Conservation (phyloP, 2,329 filamentous ascomycete species). For the Colletotrichum endophyticum region DNA sequence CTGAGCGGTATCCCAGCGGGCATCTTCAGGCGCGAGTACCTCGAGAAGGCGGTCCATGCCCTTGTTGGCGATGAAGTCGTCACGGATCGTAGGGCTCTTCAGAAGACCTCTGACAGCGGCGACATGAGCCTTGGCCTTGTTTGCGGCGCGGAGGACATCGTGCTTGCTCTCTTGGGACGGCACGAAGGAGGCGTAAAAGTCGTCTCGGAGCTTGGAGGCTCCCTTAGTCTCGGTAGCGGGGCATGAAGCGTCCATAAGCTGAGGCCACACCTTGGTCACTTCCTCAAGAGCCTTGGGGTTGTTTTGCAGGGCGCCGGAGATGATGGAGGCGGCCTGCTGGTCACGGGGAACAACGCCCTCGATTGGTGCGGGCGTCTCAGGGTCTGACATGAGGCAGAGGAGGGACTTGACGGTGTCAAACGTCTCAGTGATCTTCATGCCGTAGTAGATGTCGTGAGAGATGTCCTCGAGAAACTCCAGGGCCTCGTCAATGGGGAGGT, state of each 20-base stretch:
- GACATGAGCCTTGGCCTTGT: slow-evolving; percentile 43
- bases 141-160: slow-evolving; percentile 21
- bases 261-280: slow-evolving; percentile 53
- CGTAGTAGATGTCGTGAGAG: slow-evolving; percentile 74
- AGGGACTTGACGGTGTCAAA: slow-evolving; percentile 57
- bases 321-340: slow-evolving; percentile 59
- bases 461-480: slow-evolving; percentile 66
- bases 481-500: slow-evolving; percentile 49
- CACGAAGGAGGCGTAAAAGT: slow-evolving; percentile 47
- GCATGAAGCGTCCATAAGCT: slow-evolving; percentile 44
- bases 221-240: slow-evolving; percentile 9
- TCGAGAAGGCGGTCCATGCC: slow-evolving; percentile 61
- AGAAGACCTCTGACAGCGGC: slow-evolving; percentile 61
- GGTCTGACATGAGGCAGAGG: slow-evolving; percentile 56
- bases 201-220: slow-evolving; percentile 33
- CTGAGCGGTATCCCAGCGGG: slow-evolving; percentile 54
- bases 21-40: slow-evolving; percentile 52
- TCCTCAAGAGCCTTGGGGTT: slow-evolving; percentile 65
- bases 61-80: slow-evolving; percentile 57
- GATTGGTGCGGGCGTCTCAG: slow-evolving; percentile 24
- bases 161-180: slow-evolving; percentile 22
- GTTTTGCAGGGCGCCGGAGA: slow-evolving; percentile 66
- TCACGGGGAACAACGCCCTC: slow-evolving; percentile 41
- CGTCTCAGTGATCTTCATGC: slow-evolving; percentile 65
- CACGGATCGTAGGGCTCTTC: slow-evolving; percentile 55